Evolutionary conservation across 805 yeast species (phyloP).

Genomic region (Hanseniaspora mollemarum): DNA sequence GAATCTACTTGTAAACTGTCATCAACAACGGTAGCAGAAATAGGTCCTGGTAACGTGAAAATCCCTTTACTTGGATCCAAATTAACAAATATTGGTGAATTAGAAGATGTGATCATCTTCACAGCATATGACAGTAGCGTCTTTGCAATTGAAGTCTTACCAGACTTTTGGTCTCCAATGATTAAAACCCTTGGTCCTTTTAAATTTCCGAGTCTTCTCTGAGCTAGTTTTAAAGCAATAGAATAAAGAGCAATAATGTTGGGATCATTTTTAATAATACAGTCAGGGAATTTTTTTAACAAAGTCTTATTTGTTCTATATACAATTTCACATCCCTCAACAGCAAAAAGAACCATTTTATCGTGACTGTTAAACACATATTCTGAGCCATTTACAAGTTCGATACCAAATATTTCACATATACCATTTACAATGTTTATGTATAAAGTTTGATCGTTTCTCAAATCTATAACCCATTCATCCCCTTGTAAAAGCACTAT

Average conservation of each 20-base stretch:
- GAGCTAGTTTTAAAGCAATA: constrained; percentile 57
- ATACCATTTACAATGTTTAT: constrained; percentile 45
- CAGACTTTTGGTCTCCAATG: constrained; percentile 60
- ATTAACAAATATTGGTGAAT: constrained; percentile 62
- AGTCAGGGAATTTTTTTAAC: constrained; percentile 11
- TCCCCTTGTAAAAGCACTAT: constrained; percentile 22
- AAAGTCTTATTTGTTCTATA: constrained; percentile 31
- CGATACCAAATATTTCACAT: constrained; percentile 90
- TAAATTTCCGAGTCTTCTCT: constrained; percentile 58
- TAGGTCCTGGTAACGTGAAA: constrained; percentile 67
- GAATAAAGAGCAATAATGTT: constrained; percentile 62
- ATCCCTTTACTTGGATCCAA: constrained; percentile 65
- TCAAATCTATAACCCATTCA: constrained; percentile 30
- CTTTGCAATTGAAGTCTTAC: constrained; percentile 67
- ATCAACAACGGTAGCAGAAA: constrained; percentile 73
- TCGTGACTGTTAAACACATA: constrained; percentile 47
- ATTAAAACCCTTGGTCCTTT: constrained; percentile 49
- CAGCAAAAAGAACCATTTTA: constrained; percentile 42
- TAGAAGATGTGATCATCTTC: constrained; percentile 43
- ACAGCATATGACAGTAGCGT: constrained; percentile 64
- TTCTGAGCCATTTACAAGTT: constrained; percentile 60
- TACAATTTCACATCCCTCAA: constrained; percentile 53
- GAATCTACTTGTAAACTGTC: constrained; percentile 66
- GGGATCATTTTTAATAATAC: constrained; percentile 24
- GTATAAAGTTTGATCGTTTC: constrained; percentile 33